phyloP scores from a whole-genome alignment of 225 moss, liverwort and hornwort genomes.

The Bryoerythrophyllum caledonicum region DNA sequence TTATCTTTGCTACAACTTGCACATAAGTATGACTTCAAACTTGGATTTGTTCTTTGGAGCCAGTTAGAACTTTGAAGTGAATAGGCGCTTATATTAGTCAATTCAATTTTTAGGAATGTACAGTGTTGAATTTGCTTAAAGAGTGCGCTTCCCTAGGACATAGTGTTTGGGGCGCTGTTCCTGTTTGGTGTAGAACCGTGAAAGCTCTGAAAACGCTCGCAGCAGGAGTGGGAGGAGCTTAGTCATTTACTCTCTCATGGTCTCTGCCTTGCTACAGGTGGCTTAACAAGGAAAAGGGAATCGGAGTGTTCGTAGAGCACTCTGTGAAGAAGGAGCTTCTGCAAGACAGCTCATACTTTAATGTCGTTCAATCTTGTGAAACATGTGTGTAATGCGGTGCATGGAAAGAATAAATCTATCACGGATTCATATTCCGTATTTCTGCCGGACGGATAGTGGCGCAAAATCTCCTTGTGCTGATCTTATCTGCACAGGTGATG shows the following conservation, averaged over 20 bases:
- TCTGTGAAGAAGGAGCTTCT: conserved; percentile 67
- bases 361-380: conserved; percentile 68
- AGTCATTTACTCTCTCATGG: conserved; percentile 24
- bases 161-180: conserved; percentile 6
- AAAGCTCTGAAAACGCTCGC: conserved; percentile 6
- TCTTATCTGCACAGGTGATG: conserved; percentile 54
- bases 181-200: conserved; percentile 13
- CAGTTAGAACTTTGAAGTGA: not conserved
- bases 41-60: conserved; percentile 12
- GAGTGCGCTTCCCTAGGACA: not conserved
- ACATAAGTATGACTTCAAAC: not conserved
- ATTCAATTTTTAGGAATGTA: not conserved
- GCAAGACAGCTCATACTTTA: conserved; percentile 54
- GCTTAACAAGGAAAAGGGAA: conserved; percentile 73
- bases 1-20: not conserved
- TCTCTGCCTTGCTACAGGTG: conserved; percentile 59
- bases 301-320: conserved; percentile 68
- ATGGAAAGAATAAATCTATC: not conserved
- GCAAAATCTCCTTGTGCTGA: conserved; percentile 14
- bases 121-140: not conserved
- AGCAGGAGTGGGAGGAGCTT: conserved; percentile 18
- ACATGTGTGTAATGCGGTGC: conserved; percentile 38
- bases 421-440: conserved; percentile 2
- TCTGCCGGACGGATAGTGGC: conserved; percentile 16
- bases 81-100: not conserved